These are phyloP conservation scores for Salvia splendens DNA, from an alignment of 257 asterid genomes.

Conservation along the genomic window DNA sequence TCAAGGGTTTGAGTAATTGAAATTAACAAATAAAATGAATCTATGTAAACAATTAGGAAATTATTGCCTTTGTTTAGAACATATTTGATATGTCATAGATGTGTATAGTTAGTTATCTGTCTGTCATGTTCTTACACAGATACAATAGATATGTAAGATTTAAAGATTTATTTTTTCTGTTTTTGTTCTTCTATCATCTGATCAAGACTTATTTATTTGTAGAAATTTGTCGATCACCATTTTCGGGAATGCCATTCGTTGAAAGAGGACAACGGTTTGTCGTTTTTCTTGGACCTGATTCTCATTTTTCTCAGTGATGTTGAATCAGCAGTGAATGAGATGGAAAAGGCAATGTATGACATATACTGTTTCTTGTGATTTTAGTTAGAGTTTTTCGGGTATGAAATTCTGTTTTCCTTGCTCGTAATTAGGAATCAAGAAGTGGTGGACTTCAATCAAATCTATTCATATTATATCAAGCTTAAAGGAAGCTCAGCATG, in stretches of 20 bases:
- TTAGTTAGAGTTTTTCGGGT: neutral
- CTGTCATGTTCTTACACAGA: neutral
- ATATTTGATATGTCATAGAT: neutral
- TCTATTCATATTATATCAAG: constrained; percentile 38
- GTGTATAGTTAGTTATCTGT: neutral
- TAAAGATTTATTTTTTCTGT: neutral
- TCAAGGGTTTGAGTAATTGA: neutral
- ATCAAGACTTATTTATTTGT: constrained; percentile 13
- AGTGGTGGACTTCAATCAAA: constrained; percentile 36
- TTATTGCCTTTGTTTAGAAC: too few relatives aligned
- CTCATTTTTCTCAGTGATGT: constrained; percentile 34
- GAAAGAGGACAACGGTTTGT: constrained; percentile 39
- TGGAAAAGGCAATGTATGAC: constrained; percentile 40
- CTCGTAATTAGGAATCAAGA: constrained; percentile 36
- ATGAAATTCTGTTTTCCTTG: constrained; percentile 5
- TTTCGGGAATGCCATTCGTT: constrained; percentile 37
- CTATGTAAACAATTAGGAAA: too few relatives aligned
- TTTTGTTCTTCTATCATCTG: neutral
- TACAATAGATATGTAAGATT: neutral
- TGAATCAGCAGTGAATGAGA: constrained; percentile 8
- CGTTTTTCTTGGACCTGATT: constrained; percentile 46
- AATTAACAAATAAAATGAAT: too few relatives aligned
- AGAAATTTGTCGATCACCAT: constrained; percentile 47
- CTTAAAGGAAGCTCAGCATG: constrained; percentile 59
- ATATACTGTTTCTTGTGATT: neutral